Conservation (phyloP, 1,284 basidiomycete species). For the Trametes hirsuta region DNA sequence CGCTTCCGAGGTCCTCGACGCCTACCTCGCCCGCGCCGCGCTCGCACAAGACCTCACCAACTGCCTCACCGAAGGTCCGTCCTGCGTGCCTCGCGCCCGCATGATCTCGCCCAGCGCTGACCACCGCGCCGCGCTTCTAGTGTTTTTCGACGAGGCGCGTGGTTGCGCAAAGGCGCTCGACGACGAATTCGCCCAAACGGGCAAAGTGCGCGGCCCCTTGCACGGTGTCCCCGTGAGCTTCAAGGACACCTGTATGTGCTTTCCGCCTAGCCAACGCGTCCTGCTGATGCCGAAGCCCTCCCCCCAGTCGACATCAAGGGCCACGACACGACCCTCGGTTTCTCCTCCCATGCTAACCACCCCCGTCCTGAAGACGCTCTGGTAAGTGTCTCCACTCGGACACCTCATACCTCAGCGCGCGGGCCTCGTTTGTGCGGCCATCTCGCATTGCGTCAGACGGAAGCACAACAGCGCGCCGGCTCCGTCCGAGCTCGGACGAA, state of each 20-base stretch:
- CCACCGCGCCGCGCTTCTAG: constrained; percentile 37
- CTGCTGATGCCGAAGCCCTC: constrained; percentile 1
- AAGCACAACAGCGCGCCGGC: neutral
- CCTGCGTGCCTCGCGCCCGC: neutral
- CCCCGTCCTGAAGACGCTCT: constrained; percentile 61
- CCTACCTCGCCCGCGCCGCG: constrained; percentile 70
- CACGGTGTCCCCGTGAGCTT: constrained; percentile 84
- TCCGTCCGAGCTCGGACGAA: neutral
- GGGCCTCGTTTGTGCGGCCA: neutral
- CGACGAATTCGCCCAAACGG: constrained; percentile 62
- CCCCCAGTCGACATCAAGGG: constrained; percentile 56
- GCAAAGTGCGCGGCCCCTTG: constrained; percentile 67
- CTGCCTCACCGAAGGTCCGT: constrained; percentile 75
- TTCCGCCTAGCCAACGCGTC: neutral
- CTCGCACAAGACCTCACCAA: constrained; percentile 71
- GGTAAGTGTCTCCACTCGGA: constrained; percentile 41
- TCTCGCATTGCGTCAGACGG: constrained; percentile 9
- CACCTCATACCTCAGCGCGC: neutral
- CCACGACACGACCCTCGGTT: constrained; percentile 75
- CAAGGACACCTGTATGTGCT: constrained; percentile 67
- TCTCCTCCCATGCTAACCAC: constrained; percentile 66
- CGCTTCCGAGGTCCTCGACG: constrained; percentile 69
- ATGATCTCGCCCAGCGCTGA: neutral
- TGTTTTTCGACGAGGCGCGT: constrained; percentile 73
- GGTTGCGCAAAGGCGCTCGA: constrained; percentile 67